phyloP scores from a whole-genome alignment of 257 asterid species.

The Solanum tacnaense region DNA sequence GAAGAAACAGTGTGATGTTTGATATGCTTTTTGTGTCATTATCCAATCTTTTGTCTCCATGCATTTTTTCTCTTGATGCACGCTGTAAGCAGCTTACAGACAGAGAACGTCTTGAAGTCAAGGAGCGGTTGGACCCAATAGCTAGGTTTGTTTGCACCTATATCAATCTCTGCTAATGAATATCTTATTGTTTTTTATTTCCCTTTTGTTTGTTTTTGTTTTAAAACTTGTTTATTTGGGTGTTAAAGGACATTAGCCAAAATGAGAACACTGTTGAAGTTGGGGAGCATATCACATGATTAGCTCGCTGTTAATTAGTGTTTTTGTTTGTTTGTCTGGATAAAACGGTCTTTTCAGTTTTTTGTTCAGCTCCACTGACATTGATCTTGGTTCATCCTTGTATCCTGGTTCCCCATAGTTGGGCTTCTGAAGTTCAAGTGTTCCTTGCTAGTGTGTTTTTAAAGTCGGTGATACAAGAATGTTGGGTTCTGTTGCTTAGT shows the following conservation, averaged over 20 bases:
- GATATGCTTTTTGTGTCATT: slow-evolving; percentile 84
- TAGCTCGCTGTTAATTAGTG: background rate
- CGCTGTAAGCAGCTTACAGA: slow-evolving; percentile 67
- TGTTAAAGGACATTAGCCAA: background rate
- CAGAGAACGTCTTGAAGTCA: slow-evolving; percentile 36
- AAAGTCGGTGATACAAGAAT: background rate
- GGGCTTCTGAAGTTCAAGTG: background rate
- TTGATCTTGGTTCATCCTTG: background rate
- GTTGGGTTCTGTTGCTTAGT: background rate
- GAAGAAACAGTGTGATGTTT: slow-evolving; percentile 82
- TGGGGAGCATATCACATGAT: background rate
- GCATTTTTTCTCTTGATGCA: slow-evolving; percentile 74
- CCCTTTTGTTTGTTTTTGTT: background rate
- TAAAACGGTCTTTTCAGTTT: background rate
- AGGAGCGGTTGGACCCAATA: slow-evolving; percentile 72
- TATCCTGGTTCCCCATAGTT: background rate
- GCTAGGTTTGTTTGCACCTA: slow-evolving; percentile 59
- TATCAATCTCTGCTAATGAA: background rate
- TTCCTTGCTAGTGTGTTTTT: background rate
- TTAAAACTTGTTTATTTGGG: background rate
- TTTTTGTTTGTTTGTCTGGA: background rate
- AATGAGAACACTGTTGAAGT: background rate
- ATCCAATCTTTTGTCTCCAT: slow-evolving; percentile 82
- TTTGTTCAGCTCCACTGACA: background rate
- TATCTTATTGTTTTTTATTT: background rate